Evolutionary conservation across 495 filamentous ascomycete species (phyloP).

Genomic region (Apodospora peruviana): DNA sequence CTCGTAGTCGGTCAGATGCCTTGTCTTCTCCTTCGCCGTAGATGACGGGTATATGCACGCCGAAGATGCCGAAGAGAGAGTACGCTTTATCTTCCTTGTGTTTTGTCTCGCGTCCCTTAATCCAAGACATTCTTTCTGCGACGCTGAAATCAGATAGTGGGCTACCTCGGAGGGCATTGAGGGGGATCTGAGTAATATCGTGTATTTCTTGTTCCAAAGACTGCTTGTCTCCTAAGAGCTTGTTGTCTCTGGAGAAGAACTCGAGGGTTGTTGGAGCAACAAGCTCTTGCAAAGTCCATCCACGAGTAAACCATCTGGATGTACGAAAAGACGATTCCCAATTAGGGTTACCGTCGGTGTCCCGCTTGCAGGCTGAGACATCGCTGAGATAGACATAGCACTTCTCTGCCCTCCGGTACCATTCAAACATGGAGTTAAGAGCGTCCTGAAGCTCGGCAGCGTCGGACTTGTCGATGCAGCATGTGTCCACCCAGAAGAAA

Average conservation of each 20-base stretch:
- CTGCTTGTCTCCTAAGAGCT: slow-evolving; percentile 2
- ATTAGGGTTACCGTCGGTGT: background rate
- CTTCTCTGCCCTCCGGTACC: slow-evolving; percentile 1
- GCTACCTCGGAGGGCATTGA: background rate
- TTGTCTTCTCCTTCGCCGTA: slow-evolving; percentile 4
- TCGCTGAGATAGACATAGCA: slow-evolving; percentile 2
- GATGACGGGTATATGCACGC: slow-evolving; percentile 1
- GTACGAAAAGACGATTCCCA: background rate
- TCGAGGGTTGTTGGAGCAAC: slow-evolving; percentile 5
- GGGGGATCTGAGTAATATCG: slow-evolving; percentile 3
- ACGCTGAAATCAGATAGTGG: slow-evolving; percentile 8
- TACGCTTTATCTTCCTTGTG: slow-evolving; percentile 4
- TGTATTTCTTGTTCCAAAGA: slow-evolving; percentile 5
- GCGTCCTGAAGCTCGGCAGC: slow-evolving; percentile 1
- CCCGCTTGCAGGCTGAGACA: background rate
- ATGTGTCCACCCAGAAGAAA: slow-evolving; percentile 6
- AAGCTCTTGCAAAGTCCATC: slow-evolving; percentile 6
- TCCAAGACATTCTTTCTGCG: background rate
- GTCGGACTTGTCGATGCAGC: slow-evolving; percentile 7
- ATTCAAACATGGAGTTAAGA: slow-evolving; percentile 4
- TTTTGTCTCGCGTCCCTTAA: slow-evolving; percentile 1
- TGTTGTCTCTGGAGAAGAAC: slow-evolving; percentile 2
- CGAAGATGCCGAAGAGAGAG: slow-evolving; percentile 2
- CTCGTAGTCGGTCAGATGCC: background rate
- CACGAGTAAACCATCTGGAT: slow-evolving; percentile 3